Conservation (phyloP, 495 filamentous ascomycete genomes). For the Aspergillus haitiensis region DNA sequence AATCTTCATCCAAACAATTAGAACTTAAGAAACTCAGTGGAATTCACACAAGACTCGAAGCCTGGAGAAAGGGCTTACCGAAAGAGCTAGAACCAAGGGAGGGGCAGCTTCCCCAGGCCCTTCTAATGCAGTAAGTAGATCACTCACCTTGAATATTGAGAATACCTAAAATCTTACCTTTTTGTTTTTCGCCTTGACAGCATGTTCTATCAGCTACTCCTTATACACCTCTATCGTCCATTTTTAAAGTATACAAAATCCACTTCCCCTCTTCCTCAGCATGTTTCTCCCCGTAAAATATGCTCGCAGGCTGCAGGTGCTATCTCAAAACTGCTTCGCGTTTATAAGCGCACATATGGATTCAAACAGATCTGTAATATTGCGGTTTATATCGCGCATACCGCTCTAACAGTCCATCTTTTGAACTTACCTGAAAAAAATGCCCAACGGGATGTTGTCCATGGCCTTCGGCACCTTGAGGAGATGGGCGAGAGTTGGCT, state of each 20-base stretch:
- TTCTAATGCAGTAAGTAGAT: constrained; percentile 87
- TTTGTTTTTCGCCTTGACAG: constrained; percentile 49
- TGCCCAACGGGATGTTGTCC: constrained; percentile 81
- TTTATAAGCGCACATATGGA: constrained; percentile 91
- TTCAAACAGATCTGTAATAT: constrained; percentile 93
- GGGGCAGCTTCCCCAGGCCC: constrained; percentile 80
- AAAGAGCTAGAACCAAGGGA: constrained; percentile 87
- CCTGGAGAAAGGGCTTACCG: constrained; percentile 85
- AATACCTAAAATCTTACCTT: neutral
- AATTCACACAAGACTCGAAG: constrained; percentile 85
- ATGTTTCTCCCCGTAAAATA: constrained; percentile 87
- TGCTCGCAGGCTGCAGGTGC: constrained; percentile 84
- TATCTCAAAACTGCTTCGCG: constrained; percentile 86
- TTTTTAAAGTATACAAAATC: constrained; percentile 87
- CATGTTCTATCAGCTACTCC: constrained; percentile 96
- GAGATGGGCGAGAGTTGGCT: constrained; percentile 96
- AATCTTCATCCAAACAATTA: constrained; percentile 61
- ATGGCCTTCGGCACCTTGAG: constrained; percentile 88
- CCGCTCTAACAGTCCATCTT: constrained; percentile 90
- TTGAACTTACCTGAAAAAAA: constrained; percentile 90
- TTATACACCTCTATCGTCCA: constrained; percentile 95
- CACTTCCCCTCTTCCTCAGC: constrained; percentile 77
- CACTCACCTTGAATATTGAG: too few species aligned
- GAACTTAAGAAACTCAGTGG: constrained; percentile 93
- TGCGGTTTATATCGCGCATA: constrained; percentile 91